Evolutionary conservation across 768 basidiomycete species (phyloP).

Genomic region (Termitomyces sp.): DNA sequence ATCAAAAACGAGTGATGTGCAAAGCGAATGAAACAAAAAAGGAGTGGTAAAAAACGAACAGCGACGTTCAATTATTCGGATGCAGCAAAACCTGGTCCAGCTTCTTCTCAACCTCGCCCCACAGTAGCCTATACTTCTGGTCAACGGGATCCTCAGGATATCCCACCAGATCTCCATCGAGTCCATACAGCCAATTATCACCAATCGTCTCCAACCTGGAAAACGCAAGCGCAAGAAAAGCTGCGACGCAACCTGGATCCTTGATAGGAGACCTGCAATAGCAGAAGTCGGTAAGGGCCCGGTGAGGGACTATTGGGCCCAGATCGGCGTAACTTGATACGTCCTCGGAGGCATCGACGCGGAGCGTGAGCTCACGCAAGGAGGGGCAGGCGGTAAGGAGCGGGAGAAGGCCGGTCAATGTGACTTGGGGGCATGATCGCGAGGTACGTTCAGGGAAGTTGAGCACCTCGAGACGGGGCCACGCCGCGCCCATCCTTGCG

Average conservation of each 20-base stretch:
- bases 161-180: not conserved
- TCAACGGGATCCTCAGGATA: constrained; percentile 6
- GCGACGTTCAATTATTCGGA: not conserved
- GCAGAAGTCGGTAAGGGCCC: constrained; percentile 2
- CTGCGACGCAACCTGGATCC: not conserved
- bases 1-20: not conserved
- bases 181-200: constrained; percentile 5
- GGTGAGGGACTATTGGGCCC: constrained; percentile 4
- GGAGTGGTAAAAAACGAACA: too few species aligned
- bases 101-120: constrained; percentile 4
- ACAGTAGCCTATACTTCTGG: constrained; percentile 1
- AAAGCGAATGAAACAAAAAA: not conserved
- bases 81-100: constrained; percentile 2
- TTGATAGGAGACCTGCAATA: constrained; percentile 8
- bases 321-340: constrained; percentile 3
- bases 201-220: not conserved
- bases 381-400: constrained; percentile 1
- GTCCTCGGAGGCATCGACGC: constrained; percentile 7
- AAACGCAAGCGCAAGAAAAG: not conserved
- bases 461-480: constrained; percentile 6
- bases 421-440: not conserved
- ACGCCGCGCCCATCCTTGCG: constrained; percentile 2
- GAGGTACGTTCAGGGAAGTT: constrained; percentile 5
- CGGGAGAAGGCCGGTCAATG: constrained; percentile 3
- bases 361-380: constrained; percentile 6